Percentiles rank a stretch among this genome's conserved stretches.
These are phyloP conservation scores for Castanea mollissima DNA, from an alignment of 306 rosid species.

Conservation along the genomic window DNA sequence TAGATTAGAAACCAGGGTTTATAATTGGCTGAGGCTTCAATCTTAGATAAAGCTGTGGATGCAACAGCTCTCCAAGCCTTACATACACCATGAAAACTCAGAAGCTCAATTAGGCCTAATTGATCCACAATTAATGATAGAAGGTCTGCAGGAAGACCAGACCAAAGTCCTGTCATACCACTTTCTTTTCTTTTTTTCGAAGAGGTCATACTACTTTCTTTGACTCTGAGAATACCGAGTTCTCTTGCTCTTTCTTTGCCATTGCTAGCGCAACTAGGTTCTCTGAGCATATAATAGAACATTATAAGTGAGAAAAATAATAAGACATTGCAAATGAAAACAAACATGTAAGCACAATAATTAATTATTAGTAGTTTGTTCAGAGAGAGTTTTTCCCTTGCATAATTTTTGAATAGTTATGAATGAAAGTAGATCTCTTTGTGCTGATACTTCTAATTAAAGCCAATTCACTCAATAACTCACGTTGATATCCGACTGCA, in stretches of 20 bases:
- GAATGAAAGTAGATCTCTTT: neutral
- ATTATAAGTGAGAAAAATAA: too few species aligned
- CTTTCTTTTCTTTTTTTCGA: too few species aligned
- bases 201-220: neutral
- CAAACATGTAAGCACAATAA: too few species aligned
- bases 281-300: neutral
- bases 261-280: neutral
- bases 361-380: too few species aligned
- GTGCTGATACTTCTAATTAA: too few species aligned
- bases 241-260: neutral
- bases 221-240: neutral
- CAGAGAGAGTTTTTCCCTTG: too few species aligned
- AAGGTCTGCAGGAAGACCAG: conserved; percentile 14
- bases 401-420: neutral
- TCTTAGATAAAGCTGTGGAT: conserved; percentile 1
- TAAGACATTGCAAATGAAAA: too few species aligned
- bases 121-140: conserved; percentile 5
- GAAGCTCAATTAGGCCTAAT: conserved; percentile 7
- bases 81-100: conserved; percentile 25
- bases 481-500: too few species aligned
- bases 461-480: too few species aligned
- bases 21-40: neutral
- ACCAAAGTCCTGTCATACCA: neutral
- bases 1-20: conserved; percentile 21
- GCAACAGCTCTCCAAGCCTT: conserved; percentile 22